A percentile compares a stretch with the other conserved stretches of the same genome.
These are phyloP conservation scores for Talaromyces atroroseus DNA, from an alignment of 2,329 filamentous ascomycete species.

Conservation along the genomic window DNA sequence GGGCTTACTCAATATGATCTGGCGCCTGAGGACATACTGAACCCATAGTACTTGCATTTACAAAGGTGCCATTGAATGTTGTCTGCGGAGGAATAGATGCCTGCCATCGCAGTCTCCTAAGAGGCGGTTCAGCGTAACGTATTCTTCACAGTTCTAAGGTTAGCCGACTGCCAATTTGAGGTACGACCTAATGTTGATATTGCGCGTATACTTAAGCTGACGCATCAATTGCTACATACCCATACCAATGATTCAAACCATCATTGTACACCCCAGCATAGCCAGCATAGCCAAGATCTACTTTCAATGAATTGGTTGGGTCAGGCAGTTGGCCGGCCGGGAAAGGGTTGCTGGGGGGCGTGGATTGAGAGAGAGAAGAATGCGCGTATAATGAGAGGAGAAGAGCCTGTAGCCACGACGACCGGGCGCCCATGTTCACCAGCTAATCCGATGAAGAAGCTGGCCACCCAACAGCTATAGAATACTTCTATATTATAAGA, in stretches of 20 bases:
- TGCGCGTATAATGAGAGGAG: not conserved
- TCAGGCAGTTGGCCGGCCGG: not conserved
- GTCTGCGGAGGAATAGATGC: constrained; percentile 20
- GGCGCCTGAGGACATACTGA: constrained; percentile 27
- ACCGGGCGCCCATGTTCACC: not conserved
- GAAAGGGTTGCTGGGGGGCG: constrained; percentile 4
- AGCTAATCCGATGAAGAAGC: not conserved
- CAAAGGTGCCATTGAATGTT: constrained; percentile 17
- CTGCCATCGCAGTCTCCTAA: constrained; percentile 28
- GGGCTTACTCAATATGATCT: constrained; percentile 7
- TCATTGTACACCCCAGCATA: constrained; percentile 42
- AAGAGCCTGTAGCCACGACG: not conserved
- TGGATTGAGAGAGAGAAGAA: not conserved
- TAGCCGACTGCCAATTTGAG: not conserved
- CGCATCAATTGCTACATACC: constrained; percentile 24
- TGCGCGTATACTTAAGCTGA: not conserved
- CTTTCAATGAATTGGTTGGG: constrained; percentile 19
- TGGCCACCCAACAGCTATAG: not conserved
- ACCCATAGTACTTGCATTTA: constrained; percentile 20
- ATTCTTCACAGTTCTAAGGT: constrained; percentile 21
- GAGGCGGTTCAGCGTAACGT: constrained; percentile 30
- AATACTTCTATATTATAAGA: not conserved
- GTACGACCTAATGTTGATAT: no score
- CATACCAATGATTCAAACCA: constrained; percentile 42
- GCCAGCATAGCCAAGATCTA: constrained; percentile 43